Conservation (phyloP, 306 rosid species). For the Argentina anserina region DNA sequence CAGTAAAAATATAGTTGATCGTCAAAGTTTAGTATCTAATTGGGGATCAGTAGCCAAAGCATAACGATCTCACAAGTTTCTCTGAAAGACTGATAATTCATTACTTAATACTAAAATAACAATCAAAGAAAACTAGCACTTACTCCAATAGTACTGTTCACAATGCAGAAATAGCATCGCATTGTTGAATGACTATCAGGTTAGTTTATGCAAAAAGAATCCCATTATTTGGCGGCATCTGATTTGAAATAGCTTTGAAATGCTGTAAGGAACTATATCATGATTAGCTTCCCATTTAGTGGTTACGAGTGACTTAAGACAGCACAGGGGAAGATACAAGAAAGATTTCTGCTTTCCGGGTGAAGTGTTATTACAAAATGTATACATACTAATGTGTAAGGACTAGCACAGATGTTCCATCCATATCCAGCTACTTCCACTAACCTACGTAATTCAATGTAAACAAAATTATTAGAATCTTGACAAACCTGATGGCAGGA, state of each 20-base stretch:
- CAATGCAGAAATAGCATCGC: neutral
- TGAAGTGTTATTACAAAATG: neutral
- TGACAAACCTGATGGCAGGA: conserved; percentile 80
- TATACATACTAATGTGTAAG: neutral
- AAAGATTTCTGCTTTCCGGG: neutral
- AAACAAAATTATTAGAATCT: neutral
- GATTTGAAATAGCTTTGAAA: neutral
- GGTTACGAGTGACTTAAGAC: too few relatives aligned
- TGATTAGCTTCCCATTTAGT: neutral
- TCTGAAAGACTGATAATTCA: neutral
- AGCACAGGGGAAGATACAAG: neutral
- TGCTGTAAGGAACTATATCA: neutral
- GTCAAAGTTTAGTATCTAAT: neutral
- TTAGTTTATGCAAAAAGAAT: neutral
- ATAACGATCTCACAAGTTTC: neutral
- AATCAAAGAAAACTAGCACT: too few relatives aligned
- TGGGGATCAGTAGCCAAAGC: neutral
- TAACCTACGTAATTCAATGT: neutral
- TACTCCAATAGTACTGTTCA: neutral
- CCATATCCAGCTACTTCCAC: conserved; percentile 16
- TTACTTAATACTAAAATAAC: neutral
- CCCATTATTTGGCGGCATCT: neutral
- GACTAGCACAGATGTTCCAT: neutral
- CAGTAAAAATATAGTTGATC: conserved; percentile 7
- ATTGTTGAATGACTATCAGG: neutral